phyloP scores from a whole-genome alignment of 106 monocot genomes.

The Dioscorea zingiberensis region DNA sequence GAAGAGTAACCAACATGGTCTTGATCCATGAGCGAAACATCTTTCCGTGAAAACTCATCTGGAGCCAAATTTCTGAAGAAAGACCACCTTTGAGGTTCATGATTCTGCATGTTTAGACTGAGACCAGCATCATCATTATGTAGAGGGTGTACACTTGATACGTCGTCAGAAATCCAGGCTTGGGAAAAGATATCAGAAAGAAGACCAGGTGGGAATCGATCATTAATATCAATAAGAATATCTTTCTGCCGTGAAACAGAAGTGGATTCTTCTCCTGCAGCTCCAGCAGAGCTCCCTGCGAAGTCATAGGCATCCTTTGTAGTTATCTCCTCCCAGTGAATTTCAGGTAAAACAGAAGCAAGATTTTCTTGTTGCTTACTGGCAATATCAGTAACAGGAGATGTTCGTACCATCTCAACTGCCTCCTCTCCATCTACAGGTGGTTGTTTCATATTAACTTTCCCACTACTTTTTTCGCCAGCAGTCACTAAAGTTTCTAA shows the following conservation, averaged over 20 bases:
- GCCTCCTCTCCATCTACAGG: conserved; percentile 16
- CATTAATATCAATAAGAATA: conserved; percentile 62
- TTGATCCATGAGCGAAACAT: conserved; percentile 85
- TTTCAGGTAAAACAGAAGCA: conserved; percentile 22
- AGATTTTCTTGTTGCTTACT: conserved; percentile 27
- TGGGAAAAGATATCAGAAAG: conserved; percentile 85
- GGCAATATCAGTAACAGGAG: conserved; percentile 5
- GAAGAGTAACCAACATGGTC: conserved; percentile 47
- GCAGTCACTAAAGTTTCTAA: conserved; percentile 12
- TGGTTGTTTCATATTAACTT: conserved; percentile 11
- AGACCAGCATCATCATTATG: conserved; percentile 52
- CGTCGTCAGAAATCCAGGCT: conserved; percentile 45
- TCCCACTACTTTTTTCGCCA: conserved; percentile 18
- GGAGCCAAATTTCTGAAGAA: conserved; percentile 90
- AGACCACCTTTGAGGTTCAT: conserved; percentile 82
- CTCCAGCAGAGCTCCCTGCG: conserved; percentile 6
- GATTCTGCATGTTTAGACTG: conserved; percentile 79
- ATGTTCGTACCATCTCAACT: neutral
- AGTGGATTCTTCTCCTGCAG: conserved; percentile 30
- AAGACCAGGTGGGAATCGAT: conserved; percentile 69
- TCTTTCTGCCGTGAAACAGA: conserved; percentile 22
- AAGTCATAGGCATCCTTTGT: conserved; percentile 14
- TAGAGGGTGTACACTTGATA: conserved; percentile 20
- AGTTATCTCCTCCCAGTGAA: conserved; percentile 28
- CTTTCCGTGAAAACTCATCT: conserved; percentile 74